Evolutionary conservation across 2,329 filamentous ascomycete genomes (phyloP).

Genomic region (Arthrinium phaeospermum): DNA sequence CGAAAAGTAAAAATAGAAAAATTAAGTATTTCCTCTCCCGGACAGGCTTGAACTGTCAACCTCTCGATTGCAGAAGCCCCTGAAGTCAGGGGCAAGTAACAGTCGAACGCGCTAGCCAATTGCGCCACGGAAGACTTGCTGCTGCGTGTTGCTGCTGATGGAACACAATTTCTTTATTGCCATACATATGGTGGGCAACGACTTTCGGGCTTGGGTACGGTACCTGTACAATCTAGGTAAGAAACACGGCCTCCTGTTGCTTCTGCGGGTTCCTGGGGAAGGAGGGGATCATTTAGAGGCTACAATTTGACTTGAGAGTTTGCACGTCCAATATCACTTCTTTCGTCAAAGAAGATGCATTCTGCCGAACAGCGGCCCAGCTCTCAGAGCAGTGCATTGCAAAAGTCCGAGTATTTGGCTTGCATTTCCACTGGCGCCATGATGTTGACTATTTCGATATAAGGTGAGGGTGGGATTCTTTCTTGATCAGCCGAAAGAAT

Average conservation of each 20-base stretch:
- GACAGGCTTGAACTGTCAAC: constrained; percentile 20
- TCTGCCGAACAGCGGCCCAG: too few species aligned
- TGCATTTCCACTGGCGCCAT: too few species aligned
- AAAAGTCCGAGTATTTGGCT: too few species aligned
- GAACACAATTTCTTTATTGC: background rate
- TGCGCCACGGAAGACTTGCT: constrained; percentile 42
- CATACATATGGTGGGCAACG: background rate
- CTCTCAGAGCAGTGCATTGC: too few species aligned
- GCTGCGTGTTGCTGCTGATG: background rate
- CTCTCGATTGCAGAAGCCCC: constrained; percentile 15
- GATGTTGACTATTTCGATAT: too few species aligned
- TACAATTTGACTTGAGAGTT: background rate
- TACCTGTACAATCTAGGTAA: background rate
- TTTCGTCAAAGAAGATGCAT: too few species aligned
- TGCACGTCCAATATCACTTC: too few species aligned
- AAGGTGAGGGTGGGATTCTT: too few species aligned
- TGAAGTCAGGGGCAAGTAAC: constrained; percentile 43
- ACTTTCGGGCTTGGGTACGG: background rate
- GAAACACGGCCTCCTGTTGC: background rate
- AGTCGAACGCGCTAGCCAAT: constrained; percentile 67
- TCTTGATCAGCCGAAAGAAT: too few species aligned
- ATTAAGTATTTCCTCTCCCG: background rate
- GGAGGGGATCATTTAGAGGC: background rate
- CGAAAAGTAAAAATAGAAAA: background rate
- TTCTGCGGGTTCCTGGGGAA: background rate